Evolutionary conservation across 495 filamentous ascomycete genomes (phyloP), one percentile per base, ranked within the genome.

Genomic region (Cudoniella acicularis): DNA sequence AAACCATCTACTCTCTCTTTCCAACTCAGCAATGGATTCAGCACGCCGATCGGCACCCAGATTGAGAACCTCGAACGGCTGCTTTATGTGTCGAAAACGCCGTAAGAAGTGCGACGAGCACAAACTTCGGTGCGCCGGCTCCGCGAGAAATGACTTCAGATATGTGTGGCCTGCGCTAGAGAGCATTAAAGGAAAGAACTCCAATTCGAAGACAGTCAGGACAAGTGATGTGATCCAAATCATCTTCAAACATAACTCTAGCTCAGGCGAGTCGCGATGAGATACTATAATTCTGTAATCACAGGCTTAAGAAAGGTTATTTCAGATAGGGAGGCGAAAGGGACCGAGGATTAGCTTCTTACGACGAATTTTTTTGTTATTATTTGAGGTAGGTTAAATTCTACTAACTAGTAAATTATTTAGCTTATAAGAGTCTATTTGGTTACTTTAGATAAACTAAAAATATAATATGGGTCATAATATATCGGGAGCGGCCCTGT

Each of bases 31-130:
- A n/a, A 40, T 53, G 50, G 40, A 10, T 2, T 40, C 23, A 13
- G 26, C 50, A 36, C 22, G 23, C 18, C 53, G n/a, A 46, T n/a
- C 18, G 17, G 43, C 18, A 46, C 4, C 8, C 17, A 49, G 21
- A 57, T 17, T 57, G 10, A 49, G 25, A 50, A 49, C 90, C 57
- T 94, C 93, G 75, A 94, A 91, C 1, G 91, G 91, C 1, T 96
- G 91, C 73, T 87, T 93, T 61, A 95, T 91, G 48, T 96, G 91
- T 76, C 82, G 91, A 52, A 86, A 87, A 66, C 81, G 91, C 25
- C 94, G 94, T 76, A 96, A 95, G 86, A 96, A 96, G 75, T 96
- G 91, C 73, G 91, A 94, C 69, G 91, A 96, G 75, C 84, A 84
- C 20, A 93, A 91, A 66, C 91, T 91, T 51, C 77, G 82, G 67